Base-by-base conservation (phyloP, 163 green algal species). In the Prototheca cutis region DNA sequence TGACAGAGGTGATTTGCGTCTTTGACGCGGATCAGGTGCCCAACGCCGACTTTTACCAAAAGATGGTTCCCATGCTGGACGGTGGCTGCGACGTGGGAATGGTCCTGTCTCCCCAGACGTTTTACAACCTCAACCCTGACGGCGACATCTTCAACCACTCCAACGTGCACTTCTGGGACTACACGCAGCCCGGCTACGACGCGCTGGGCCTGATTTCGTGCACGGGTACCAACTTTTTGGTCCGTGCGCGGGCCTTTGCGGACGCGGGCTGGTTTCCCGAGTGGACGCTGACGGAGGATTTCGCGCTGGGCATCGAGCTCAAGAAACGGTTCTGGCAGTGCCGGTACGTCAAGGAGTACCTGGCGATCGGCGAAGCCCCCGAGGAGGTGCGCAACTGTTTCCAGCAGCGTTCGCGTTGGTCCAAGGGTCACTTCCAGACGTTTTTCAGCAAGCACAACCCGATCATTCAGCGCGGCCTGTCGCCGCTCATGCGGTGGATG, bases 1-100 rank as follows among this genome's bases (percentile, higher is more conserved):
- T 67, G 25, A 73, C 60, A 36, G 84, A 91, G 72, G 58, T 87
- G 19, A 66, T 87, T 3, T 81, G 75, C 42, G 73, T 88, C 45
- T 86, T 88, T 72, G 83, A 90, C 60, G 83, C 83, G 31, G 81
- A 90, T 51, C 76, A 83, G 65, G 72, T 87, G 21, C 75, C 79
- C 69, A 89, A 88, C 61, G 59, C 72, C 31, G 82, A 92, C 61
- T 92, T 92, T 72, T 92, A 83, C 72, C 62, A 71, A 24, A 89
- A 87, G 67, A 85, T 65, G 34, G 65, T 87, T 39, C 67, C 69
- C 33, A 58, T 84, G 59, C 69, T 82, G 70, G 71, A 81, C 60
- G 65, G 67, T 7, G 71, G 81, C 21, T 59, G 78, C 48, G 71
- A 82, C 57, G 76, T 86, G 55, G 79, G 70, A 59, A 86, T 86